Evolutionary conservation across 495 filamentous ascomycete genomes (phyloP).

Genomic region (Penicillium pancosmium): DNA sequence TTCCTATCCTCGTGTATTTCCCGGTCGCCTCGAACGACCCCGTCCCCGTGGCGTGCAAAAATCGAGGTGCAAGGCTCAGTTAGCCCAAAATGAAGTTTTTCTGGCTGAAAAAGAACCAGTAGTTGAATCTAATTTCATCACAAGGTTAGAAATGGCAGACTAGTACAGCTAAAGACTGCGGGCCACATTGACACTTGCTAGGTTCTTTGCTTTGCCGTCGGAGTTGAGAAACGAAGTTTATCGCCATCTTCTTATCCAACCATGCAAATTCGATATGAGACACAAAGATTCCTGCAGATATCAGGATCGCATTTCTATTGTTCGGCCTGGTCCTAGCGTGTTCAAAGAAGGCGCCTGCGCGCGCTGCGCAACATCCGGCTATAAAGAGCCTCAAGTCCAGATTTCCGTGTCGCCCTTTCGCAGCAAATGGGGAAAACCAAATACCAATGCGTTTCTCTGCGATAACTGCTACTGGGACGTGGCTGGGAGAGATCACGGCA

Average conservation of each 20-base stretch:
- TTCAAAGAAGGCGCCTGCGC: not conserved
- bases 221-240: constrained; percentile 32
- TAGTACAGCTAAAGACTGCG: not conserved
- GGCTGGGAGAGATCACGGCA: not conserved
- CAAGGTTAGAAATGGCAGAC: not conserved
- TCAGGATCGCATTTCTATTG: not conserved
- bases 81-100: not conserved
- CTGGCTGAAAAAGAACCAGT: not conserved
- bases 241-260: constrained; percentile 27
- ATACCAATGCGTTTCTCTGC: constrained; percentile 26
- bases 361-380: not conserved
- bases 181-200: not conserved
- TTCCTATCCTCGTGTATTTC: not conserved
- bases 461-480: constrained; percentile 26
- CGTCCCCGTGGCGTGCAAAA: not conserved
- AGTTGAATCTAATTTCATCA: not conserved
- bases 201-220: constrained; percentile 26
- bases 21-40: not conserved
- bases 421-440: constrained; percentile 23
- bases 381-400: not conserved
- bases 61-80: not conserved
- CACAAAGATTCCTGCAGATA: constrained; percentile 16
- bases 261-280: constrained; percentile 25
- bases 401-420: constrained; percentile 20
- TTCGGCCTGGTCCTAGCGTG: not conserved